Conservation (phyloP, 2,329 filamentous ascomycete species). For the Sarocladium oryzae region DNA sequence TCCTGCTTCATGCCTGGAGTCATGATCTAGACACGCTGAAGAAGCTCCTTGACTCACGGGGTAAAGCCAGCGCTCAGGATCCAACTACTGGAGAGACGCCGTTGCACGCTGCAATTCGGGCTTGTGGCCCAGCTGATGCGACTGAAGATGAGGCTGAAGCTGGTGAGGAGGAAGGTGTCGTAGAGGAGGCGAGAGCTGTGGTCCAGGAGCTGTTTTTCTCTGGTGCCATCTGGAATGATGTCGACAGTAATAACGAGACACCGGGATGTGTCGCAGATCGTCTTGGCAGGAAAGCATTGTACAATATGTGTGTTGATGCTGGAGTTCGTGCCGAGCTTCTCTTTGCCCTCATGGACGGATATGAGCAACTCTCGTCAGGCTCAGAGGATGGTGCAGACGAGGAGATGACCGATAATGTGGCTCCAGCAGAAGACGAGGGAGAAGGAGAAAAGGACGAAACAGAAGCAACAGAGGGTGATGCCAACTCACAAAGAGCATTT, state of each 20-base stretch:
- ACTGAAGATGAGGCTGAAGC: conserved; percentile 20
- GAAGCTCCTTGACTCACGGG: conserved; percentile 58
- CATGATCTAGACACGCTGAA: conserved; percentile 61
- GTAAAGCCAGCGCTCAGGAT: conserved; percentile 70
- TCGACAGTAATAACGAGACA: conserved; percentile 81
- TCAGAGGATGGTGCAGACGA: conserved; percentile 44
- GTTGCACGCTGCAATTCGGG: conserved; percentile 83
- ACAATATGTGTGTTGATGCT: conserved; percentile 79
- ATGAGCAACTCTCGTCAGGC: conserved; percentile 62
- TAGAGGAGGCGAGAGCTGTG: conserved; percentile 59
- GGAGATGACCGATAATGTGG: conserved; percentile 39
- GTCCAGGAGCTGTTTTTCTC: conserved; percentile 73
- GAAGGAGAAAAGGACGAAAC: conserved; percentile 22
- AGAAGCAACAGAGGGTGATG: conserved; percentile 8
- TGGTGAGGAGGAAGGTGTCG: conserved; percentile 31
- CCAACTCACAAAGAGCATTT: conserved; percentile 14
- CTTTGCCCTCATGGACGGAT: conserved; percentile 74
- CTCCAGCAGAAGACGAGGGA: conserved; percentile 21
- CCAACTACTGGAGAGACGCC: conserved; percentile 79
- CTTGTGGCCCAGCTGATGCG: conserved; percentile 45
- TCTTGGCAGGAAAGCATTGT: conserved; percentile 63
- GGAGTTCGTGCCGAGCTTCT: conserved; percentile 87
- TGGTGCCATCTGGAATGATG: conserved; percentile 96
- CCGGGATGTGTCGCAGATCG: conserved; percentile 78
- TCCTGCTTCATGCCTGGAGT: conserved; percentile 49